phyloP scores from a whole-genome alignment of 768 basidiomycete species.

The Leccinellum rugosiceps region DNA sequence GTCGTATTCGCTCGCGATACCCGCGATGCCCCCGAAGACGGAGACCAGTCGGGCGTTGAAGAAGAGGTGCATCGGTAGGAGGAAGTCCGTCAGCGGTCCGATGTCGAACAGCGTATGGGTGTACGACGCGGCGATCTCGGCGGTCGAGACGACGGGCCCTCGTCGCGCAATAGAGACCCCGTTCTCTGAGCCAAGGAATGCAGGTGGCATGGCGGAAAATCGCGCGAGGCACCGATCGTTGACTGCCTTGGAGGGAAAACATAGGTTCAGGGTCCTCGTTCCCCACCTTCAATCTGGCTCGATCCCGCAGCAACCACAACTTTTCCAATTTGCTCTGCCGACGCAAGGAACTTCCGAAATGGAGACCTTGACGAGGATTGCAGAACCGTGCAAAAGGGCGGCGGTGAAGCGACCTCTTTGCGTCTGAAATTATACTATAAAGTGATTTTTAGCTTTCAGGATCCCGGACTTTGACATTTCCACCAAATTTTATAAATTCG shows the following conservation, averaged over 20 bases:
- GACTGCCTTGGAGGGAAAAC: slow-evolving; percentile 17
- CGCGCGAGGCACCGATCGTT: slow-evolving; percentile 28
- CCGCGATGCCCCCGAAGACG: slow-evolving; percentile 3
- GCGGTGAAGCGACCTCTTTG: slow-evolving; percentile 19
- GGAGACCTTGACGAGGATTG: not conserved
- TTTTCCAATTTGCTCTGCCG: not conserved
- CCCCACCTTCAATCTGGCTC: slow-evolving; percentile 6
- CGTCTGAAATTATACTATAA: slow-evolving; percentile 2
- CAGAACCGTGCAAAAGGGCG: slow-evolving; percentile 7
- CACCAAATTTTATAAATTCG: not conserved
- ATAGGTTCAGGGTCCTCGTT: slow-evolving; percentile 19
- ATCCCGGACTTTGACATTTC: not conserved
- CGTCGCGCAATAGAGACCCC: slow-evolving; percentile 22
- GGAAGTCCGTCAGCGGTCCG: slow-evolving; percentile 42
- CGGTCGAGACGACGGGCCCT: slow-evolving; percentile 31
- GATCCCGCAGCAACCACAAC: not conserved
- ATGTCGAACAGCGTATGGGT: slow-evolving; percentile 40
- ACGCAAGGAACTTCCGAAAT: not conserved
- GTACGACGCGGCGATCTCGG: slow-evolving; percentile 49
- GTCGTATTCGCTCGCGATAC: not conserved
- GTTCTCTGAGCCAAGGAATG: slow-evolving; percentile 7
- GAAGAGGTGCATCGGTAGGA: slow-evolving; percentile 53
- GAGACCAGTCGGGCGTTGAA: slow-evolving; percentile 40
- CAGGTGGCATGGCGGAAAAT: not conserved
- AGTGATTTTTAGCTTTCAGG: not conserved